These are phyloP conservation scores for Lachnellula cervina DNA, from an alignment of 2,329 filamentous ascomycete genomes.

Conservation along the genomic window DNA sequence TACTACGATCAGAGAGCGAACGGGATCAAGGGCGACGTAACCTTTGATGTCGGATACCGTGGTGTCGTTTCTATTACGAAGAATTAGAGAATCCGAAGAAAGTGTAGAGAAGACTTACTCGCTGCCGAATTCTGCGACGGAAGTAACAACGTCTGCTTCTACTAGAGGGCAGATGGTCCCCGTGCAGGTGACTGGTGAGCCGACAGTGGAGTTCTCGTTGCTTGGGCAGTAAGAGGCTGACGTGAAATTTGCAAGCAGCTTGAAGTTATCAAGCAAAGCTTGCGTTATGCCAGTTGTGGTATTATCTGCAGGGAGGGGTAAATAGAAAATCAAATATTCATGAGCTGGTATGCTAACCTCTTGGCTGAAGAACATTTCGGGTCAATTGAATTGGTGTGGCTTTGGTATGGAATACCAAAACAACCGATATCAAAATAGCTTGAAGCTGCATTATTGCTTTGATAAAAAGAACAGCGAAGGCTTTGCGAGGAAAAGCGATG, in stretches of 20 bases:
- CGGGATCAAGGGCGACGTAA: slow-evolving; percentile 16
- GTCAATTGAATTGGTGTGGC: not conserved
- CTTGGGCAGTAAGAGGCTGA: slow-evolving; percentile 21
- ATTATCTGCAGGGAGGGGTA: not conserved
- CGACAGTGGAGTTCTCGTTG: slow-evolving; percentile 14
- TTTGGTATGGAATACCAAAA: too few relatives aligned
- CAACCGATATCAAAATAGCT: too few relatives aligned
- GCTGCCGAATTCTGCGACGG: slow-evolving; percentile 15
- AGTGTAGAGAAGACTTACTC: slow-evolving; percentile 2
- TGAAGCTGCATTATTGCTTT: too few relatives aligned
- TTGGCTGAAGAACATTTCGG: not conserved
- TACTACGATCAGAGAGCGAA: slow-evolving; percentile 15
- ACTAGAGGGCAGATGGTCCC: slow-evolving; percentile 14
- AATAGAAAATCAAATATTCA: not conserved
- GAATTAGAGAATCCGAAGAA: not conserved
- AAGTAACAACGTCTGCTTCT: slow-evolving; percentile 11
- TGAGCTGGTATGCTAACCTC: not conserved
- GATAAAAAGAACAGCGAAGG: too few relatives aligned
- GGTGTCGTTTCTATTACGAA: slow-evolving; percentile 3
- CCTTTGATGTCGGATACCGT: slow-evolving; percentile 14
- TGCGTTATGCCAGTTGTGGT: slow-evolving; percentile 4
- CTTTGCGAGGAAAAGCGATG: too few relatives aligned
- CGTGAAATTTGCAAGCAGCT: slow-evolving; percentile 21
- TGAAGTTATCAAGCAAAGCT: slow-evolving; percentile 15
- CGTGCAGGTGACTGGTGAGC: slow-evolving; percentile 15